Conservation (phyloP, 2,329 filamentous ascomycete genomes). For the Metarhizium robertsii region DNA sequence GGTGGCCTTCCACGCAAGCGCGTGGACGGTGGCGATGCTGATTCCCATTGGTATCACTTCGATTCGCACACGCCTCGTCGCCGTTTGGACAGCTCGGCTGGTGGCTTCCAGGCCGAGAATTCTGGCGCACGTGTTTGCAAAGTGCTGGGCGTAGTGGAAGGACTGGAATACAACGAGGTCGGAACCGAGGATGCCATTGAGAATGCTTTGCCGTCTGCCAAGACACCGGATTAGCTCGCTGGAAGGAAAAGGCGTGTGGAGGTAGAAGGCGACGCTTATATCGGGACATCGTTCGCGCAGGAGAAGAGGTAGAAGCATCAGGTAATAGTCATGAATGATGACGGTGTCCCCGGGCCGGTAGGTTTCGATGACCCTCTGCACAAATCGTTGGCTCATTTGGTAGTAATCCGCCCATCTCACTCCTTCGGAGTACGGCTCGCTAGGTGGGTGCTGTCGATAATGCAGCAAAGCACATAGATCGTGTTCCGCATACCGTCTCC, state of each 20-base stretch:
- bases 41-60: slow-evolving; percentile 45
- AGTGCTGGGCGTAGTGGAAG: slow-evolving; percentile 87
- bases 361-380: slow-evolving; percentile 72
- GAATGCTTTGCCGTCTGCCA: slow-evolving; percentile 74
- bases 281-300: slow-evolving; percentile 75
- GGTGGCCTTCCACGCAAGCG: slow-evolving; percentile 60
- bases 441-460: slow-evolving; percentile 87
- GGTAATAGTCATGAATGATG: slow-evolving; percentile 87
- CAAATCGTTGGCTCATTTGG: slow-evolving; percentile 84
- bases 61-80: slow-evolving; percentile 33
- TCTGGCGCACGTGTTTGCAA: slow-evolving; percentile 83
- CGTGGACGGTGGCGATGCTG: slow-evolving; percentile 67
- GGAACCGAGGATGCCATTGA: slow-evolving; percentile 78
- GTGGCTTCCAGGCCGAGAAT: slow-evolving; percentile 80
- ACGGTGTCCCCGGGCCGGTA: slow-evolving; percentile 90
- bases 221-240: slow-evolving; percentile 89
- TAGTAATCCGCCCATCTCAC: slow-evolving; percentile 89
- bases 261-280: slow-evolving; percentile 87
- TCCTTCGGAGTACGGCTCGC: slow-evolving; percentile 69
- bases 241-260: slow-evolving; percentile 89
- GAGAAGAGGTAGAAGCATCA: slow-evolving; percentile 80
- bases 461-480: slow-evolving; percentile 89
- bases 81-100: slow-evolving; percentile 71
- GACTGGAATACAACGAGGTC: slow-evolving; percentile 94
- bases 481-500: slow-evolving; percentile 83